Base-by-base conservation (phyloP, 352 stramenopile genomes). In the Pythium grandisporangium region DNA sequence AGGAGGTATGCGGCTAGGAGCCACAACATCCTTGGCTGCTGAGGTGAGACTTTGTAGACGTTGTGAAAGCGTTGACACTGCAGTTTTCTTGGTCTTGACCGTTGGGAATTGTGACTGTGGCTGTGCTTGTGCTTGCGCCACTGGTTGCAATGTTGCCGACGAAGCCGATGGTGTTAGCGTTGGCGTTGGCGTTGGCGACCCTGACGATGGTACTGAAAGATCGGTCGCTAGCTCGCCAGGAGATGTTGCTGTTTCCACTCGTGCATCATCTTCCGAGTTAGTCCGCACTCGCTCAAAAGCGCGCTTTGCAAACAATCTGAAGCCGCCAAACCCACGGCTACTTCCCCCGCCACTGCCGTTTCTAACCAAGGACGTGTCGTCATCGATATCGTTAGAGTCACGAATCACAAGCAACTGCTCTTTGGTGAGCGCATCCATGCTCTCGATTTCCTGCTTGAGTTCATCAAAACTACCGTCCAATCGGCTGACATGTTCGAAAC, bases 401-500 rank as follows among this genome's bases (percentile, higher is more conserved):
- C 22, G 8, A 24, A 44, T 54, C 7, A 94, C 76, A 14, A 91
- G 62, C 25, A 94, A 47, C 17, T 92, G 78, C 24, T 94, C 74
- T 36, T 88, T 63, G 0, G 63, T 42, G 27, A 83, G 84, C 17
- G 56, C 30, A 17, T 90, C 76, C 55, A 88, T 78, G 4, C 44
- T 53, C 29, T 63, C 38, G 19, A 94, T 84, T 33, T 63, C 66
- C 14, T 69, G 53, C 34, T 86, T 78, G n/a, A 95, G 54, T 29
- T 84, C 72, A 2, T 86, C 75, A 42, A 93, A 92, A 0, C 83
- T 77, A 16, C 81, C 81, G 19, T 89, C 73, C 1, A 95, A 51
- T 7, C 76, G 71, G 43, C 81, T 92, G 14, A 95, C 80, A 36
- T 90, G 77, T 50, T 88, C 75, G 35, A 93, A 95, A 0, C 77